Conservation (phyloP, 805 yeast species). For the Dipodascopsis uninucleata region DNA sequence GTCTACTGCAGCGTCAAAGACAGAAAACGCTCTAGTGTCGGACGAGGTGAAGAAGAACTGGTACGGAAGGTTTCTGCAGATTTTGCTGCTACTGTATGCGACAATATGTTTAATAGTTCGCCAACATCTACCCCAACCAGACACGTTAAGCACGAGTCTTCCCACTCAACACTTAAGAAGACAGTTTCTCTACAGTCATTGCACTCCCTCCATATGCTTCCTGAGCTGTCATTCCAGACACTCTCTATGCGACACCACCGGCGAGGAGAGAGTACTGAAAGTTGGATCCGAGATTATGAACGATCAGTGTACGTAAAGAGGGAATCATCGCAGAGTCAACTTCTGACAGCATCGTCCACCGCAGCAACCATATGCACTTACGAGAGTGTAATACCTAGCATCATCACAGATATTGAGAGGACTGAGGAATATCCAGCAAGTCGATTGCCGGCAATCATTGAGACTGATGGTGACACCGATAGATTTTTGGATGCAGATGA, state of each 20-base stretch:
- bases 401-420: too few species aligned
- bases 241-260: constrained; percentile 2
- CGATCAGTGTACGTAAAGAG: too few species aligned
- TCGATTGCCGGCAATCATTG: too few species aligned
- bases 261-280: not conserved
- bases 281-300: not conserved
- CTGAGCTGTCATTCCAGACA: not conserved
- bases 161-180: not conserved
- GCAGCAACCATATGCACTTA: too few species aligned
- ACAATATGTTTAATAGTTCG: constrained; percentile 12
- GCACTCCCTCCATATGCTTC: too few species aligned
- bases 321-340: too few species aligned
- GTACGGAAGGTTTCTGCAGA: constrained; percentile 24
- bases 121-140: not conserved
- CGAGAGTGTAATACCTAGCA: too few species aligned
- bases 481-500: constrained; percentile 24
- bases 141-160: not conserved
- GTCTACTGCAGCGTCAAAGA: too few species aligned
- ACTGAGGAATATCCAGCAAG: too few species aligned
- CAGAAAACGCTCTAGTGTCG: too few species aligned
- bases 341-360: too few species aligned
- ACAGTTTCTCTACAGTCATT: too few species aligned
- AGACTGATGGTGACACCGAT: not conserved
- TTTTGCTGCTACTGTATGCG: constrained; percentile 24
- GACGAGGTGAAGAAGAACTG: constrained; percentile 14